Conservation (phyloP, 768 basidiomycete species). For the Agaricus bisporus region DNA sequence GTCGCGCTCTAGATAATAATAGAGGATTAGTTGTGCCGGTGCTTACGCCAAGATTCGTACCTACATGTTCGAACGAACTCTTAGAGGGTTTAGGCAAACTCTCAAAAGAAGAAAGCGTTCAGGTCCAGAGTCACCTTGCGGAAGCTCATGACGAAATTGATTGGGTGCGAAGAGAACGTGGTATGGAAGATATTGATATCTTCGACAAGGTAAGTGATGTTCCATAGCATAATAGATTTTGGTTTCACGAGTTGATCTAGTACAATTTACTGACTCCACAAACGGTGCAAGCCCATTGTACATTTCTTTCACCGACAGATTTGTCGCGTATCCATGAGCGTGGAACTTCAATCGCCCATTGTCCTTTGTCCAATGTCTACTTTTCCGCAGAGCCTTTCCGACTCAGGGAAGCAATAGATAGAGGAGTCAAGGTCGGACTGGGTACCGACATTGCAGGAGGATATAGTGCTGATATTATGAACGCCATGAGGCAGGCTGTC, state of each 20-base stretch:
- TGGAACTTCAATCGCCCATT: constrained; percentile 73
- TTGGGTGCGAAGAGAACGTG: constrained; percentile 57
- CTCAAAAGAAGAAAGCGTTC: constrained; percentile 35
- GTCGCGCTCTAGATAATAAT: constrained; percentile 32
- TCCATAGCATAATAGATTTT: background rate
- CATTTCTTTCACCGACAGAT: constrained; percentile 54
- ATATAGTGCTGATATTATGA: constrained; percentile 74
- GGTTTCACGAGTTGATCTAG: constrained; percentile 42
- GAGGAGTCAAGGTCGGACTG: constrained; percentile 65
- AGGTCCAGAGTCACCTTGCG: constrained; percentile 78
- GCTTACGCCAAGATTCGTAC: constrained; percentile 85
- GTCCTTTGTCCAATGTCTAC: constrained; percentile 85
- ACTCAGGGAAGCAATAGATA: constrained; percentile 62
- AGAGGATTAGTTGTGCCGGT: constrained; percentile 68
- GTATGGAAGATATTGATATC: constrained; percentile 65
- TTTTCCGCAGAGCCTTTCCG: constrained; percentile 71
- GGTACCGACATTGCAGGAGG: constrained; percentile 88
- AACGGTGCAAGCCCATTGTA: constrained; percentile 87
- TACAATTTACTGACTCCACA: constrained; percentile 30
- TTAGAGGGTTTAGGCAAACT: constrained; percentile 57
- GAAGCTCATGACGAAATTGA: constrained; percentile 74
- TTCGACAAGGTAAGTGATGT: constrained; percentile 53
- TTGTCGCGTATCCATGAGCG: constrained; percentile 41
- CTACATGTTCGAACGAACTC: constrained; percentile 75
- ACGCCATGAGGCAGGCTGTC: constrained; percentile 76